Evolutionary conservation across 2,329 filamentous ascomycete genomes (phyloP), one percentile per base, ranked within the genome.

Genomic region (Claviceps paspali): DNA sequence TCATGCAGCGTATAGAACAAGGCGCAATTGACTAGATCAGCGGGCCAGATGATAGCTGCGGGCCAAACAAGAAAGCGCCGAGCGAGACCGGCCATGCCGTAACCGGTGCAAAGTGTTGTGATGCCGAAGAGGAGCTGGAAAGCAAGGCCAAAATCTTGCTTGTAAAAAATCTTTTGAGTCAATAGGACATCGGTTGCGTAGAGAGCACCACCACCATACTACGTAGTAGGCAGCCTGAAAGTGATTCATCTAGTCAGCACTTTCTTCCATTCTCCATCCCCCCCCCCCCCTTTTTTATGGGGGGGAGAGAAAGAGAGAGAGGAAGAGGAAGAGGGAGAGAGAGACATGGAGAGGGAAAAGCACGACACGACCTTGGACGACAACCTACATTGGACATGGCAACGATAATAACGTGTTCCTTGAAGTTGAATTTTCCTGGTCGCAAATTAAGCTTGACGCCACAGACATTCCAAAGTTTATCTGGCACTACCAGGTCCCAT

Each of bases 361-460:
- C n/a, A n/a, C n/a, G n/a, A n/a, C 21, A n/a, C 8, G 22, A 6
- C 32, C 7, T 33, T 26, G 9, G 11, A 9, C 17, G 21, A 21
- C 18, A 36, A 54, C 68, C 57, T 47, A 74, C 72, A 51, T 75
- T 76, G 2, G 72, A 74, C 73, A 78, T 77, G 51, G 73, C 68
- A 18, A 74, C 70, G 45, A 76, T 73, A 28, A 75, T 57, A 35
- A 73, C 67, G 47, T 76, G 71, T 49, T 76, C 72, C 56, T 76
- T 76, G 52, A 65, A 67, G 53, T 74, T 76, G 56, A 76, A 76
- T 15, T 63, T 67, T 14, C 70, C 70, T 0, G 71, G 63, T 41
- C 65, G 65, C 24, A 76, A 56, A 45, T 73, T 73, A 51, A 72
- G 72, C 42, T 64, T 67, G 42, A 70, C 40, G 12, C 70, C 70